Conservation (phyloP, 495 filamentous ascomycete species). For the Aspergillus sclerotioniger region DNA sequence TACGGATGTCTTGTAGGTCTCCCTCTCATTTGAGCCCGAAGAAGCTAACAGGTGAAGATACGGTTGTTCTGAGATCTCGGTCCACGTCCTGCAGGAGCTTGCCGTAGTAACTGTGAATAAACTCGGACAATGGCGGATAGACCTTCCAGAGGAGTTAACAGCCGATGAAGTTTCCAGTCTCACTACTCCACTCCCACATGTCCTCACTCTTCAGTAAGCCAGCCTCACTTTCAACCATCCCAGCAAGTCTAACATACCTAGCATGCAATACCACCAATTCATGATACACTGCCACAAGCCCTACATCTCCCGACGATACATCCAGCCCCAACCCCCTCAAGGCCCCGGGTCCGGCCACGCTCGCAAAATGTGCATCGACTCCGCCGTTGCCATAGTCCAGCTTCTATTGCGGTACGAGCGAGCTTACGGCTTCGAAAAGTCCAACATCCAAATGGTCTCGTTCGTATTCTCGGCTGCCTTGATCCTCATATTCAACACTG, state of each 20-base stretch:
- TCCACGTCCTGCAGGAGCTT: conserved; percentile 17
- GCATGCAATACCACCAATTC: conserved; percentile 33
- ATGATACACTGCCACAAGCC: conserved; percentile 29
- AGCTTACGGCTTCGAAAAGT: conserved; percentile 30
- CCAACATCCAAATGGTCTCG: conserved; percentile 24
- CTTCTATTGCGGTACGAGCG: conserved; percentile 39
- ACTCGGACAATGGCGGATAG: conserved; percentile 27
- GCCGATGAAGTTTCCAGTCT: conserved; percentile 19
- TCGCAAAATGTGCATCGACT: conserved; percentile 28
- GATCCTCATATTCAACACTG: conserved; percentile 10
- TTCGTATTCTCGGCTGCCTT: conserved; percentile 28
- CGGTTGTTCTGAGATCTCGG: conserved; percentile 16
- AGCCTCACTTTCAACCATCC: neutral
- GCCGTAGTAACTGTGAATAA: conserved; percentile 18
- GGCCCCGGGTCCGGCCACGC: conserved; percentile 23
- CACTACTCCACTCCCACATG: conserved; percentile 24
- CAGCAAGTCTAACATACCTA: neutral
- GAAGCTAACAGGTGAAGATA: conserved; percentile 13
- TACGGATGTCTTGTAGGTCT: conserved; percentile 17
- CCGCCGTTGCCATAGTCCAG: conserved; percentile 24
- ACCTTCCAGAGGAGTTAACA: conserved; percentile 22
- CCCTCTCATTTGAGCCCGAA: neutral
- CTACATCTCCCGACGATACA: conserved; percentile 22
- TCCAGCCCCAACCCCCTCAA: conserved; percentile 22
- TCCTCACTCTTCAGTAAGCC: conserved; percentile 32